A percentile compares a stretch with the other conserved stretches of the same genome.
phyloP scores from a whole-genome alignment of 192 early-diverging fungal genomes.

The Backusella liffmaniae region DNA sequence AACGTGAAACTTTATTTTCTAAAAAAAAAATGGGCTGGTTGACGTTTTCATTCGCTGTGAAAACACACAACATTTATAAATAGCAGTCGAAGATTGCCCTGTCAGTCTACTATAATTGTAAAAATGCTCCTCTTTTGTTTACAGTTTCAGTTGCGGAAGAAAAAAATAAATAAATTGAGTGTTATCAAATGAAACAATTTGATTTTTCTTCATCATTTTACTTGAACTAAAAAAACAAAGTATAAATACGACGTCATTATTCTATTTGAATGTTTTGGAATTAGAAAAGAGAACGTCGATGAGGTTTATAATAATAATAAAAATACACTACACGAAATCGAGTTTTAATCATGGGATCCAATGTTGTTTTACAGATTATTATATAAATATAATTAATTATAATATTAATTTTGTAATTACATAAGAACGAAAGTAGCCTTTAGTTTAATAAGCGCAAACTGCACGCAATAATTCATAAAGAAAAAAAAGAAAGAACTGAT shows the following conservation, averaged over 20 bases:
- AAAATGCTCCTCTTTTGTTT: not conserved
- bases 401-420: not conserved
- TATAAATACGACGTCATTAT: not conserved
- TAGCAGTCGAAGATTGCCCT: not conserved
- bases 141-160: not conserved
- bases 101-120: not conserved
- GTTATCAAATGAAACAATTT: not conserved
- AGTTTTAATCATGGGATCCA: not conserved
- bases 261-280: not conserved
- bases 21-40: not conserved
- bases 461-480: not conserved
- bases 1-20: not conserved
- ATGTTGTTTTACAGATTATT: not conserved
- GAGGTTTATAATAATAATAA: not conserved
- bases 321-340: not conserved
- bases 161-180: not conserved
- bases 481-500: constrained; percentile 1
- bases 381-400: not conserved
- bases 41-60: not conserved
- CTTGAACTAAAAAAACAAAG: not conserved
- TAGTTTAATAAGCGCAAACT: not conserved
- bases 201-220: not conserved
- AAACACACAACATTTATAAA: not conserved
- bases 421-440: not conserved
- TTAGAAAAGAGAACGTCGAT: not conserved